Conservation (phyloP, 768 basidiomycete genomes). For the Termitomyces sp. region DNA sequence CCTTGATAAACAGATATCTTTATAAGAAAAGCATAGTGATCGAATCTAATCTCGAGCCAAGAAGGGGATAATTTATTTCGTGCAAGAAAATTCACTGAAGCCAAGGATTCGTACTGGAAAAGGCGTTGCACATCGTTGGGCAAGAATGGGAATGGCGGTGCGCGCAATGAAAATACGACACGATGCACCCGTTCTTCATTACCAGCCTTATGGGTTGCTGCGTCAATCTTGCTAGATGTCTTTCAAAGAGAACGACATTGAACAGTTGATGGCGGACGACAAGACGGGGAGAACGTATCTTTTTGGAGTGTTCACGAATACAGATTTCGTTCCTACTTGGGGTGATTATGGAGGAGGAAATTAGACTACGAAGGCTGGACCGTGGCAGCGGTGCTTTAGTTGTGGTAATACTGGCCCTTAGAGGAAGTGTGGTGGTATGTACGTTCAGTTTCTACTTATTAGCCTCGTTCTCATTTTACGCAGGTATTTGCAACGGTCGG, state of each 20-base stretch:
- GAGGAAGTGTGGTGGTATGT: neutral
- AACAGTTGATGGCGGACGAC: neutral
- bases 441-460: neutral
- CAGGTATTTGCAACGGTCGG: neutral
- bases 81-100: neutral
- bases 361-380: neutral
- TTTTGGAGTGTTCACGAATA: neutral
- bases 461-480: neutral
- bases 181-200: neutral
- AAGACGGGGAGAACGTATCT: neutral
- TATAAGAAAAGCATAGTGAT: neutral
- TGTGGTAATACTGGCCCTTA: neutral
- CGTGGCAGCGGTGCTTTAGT: neutral
- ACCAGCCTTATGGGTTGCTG: neutral
- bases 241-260: neutral
- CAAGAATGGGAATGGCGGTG: neutral
- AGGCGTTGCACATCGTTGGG: neutral
- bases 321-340: neutral
- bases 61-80: neutral
- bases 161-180: neutral
- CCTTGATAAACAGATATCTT: neutral
- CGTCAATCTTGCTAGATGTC: neutral
- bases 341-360: neutral
- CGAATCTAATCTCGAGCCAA: neutral
- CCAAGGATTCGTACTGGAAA: neutral